Evolutionary conservation across 148 eudicot genomes (phyloP), one percentile per base, ranked within the genome.

Genomic region (Persicaria maculosa): DNA sequence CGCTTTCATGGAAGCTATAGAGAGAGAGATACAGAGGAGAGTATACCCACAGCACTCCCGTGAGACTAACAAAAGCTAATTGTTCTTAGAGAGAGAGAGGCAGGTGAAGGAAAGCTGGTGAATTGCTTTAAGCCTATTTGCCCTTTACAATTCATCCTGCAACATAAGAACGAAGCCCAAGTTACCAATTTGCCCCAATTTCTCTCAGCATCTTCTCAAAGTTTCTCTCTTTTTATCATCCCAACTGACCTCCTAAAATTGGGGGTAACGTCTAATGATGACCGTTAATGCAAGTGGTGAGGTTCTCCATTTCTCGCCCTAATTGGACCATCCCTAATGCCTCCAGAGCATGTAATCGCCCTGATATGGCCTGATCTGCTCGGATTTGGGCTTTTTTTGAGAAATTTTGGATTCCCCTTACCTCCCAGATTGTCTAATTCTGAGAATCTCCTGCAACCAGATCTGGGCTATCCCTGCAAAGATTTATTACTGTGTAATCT

Each of bases 21-120:
- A 62, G 19, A 40, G 40, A 10, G 69, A 65, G 47, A n/a, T 31
- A 64, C 69, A 25, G 44, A 15, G 68, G 17, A 55, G 17, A 55
- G 61, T 4, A 44, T 5, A 62, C 15, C 68, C 44, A 62, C 68
- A 62, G 81, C 79, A 80, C 74, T 83, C 86, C 62, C 86, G 86
- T 81, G 86, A 84, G 75, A 78, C 79, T 83, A 81, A 83, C 86
- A 83, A 83, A 83, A 83, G 83, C 81, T 79, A 73, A n/a, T 44
- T 20, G 36, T 31, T 36, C 74, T 72, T 73, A 59, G 72, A 43
- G 81, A 72, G 75, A 47, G 74, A 44, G 64, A 50, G 44, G 10
- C 7, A 11, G 65, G 50, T 44, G 16, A 12, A 71, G 57, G 22
- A 22, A 53, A 36, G 74, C 19, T 31, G 73, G 73, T 8, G 36